Base-by-base conservation (phyloP, 345 rosid species). In the Eucalyptus brandiana region DNA sequence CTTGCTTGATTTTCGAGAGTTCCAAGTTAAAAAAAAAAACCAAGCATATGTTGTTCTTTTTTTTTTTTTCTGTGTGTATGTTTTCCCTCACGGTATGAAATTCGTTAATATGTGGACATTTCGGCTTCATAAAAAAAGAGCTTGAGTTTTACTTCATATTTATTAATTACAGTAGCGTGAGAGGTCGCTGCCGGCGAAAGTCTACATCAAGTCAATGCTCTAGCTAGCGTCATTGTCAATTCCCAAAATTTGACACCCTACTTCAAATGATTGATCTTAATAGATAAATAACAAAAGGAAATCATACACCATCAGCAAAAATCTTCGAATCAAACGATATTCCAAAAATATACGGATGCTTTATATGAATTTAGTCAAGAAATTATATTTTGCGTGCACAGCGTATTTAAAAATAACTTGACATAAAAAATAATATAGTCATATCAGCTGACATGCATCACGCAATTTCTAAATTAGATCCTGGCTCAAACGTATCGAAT, bases 371-470 rank as follows among this genome's bases (percentile, higher is more conserved):
- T 5, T 37, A 76, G 14, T 19, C 45, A 7, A 19, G 45, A 12
- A 21, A 76, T 6, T 76, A 7, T 11, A 76, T 44, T 76, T 6
- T 26, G 1, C 9, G 47, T 21, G 47, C 26, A 6, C 2, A 13
- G 0, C 30, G 4, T 12, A 15, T 34, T 65, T 14, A n/a, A 6
- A n/a, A n/a, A 16, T 18, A n/a, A 18, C 76, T n/a, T 65, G 4
- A 40, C 76, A 65, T 76, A 8, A 26, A 5, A 4, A 40, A 14
- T 12, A 21, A 40, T 21, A 21, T 21, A 21, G 47, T 8, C 47
- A 40, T 16, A 7, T 23, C 9, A 2, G 9, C 8, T 76, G 9
- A 40, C 3, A 11, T 6, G 16, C 2, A 1, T 5, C 3, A 6
- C 3, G 5, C 9, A 76, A 76, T 6, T 76, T 76, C 7, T 5